phyloP scores from a whole-genome alignment of 257 asterid species.

The Jacaranda copaia region DNA sequence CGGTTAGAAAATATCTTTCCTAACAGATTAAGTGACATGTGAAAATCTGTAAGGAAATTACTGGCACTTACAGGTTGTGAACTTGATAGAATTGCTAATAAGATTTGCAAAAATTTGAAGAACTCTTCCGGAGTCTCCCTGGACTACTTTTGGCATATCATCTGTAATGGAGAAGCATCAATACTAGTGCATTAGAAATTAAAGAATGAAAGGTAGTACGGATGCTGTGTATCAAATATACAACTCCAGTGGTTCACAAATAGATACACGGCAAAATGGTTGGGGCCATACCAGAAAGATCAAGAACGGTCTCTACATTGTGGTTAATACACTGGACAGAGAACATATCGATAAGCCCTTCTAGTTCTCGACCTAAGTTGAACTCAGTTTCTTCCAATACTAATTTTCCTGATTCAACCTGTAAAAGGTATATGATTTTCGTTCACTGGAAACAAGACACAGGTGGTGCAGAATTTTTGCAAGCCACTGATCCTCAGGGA shows the following conservation, averaged over 20 bases:
- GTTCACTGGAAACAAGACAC: background rate
- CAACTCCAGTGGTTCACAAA: too few species aligned
- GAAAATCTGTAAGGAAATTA: background rate
- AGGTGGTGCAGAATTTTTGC: too few species aligned
- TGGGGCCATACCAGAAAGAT: conserved; percentile 71
- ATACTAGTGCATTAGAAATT: background rate
- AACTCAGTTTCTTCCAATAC: conserved; percentile 89
- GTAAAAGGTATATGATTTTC: conserved; percentile 26
- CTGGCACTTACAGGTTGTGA: conserved; percentile 73
- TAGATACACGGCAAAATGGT: background rate
- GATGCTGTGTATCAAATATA: background rate
- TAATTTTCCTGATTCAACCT: conserved; percentile 96
- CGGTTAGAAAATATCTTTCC: too few species aligned
- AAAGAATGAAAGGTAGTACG: background rate
- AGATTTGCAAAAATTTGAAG: conserved; percentile 89
- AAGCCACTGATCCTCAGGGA: too few species aligned
- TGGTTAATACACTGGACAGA: conserved; percentile 93
- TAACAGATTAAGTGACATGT: background rate
- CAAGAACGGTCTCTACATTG: conserved; percentile 85
- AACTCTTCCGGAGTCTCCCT: conserved; percentile 91
- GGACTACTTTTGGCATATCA: conserved; percentile 87
- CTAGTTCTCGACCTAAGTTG: conserved; percentile 89
- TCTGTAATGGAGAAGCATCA: conserved; percentile 52
- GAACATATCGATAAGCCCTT: conserved; percentile 92
- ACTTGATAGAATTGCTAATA: conserved; percentile 87